phyloP scores from a whole-genome alignment of 2,329 filamentous ascomycete genomes.

The Thelonectria rubi region DNA sequence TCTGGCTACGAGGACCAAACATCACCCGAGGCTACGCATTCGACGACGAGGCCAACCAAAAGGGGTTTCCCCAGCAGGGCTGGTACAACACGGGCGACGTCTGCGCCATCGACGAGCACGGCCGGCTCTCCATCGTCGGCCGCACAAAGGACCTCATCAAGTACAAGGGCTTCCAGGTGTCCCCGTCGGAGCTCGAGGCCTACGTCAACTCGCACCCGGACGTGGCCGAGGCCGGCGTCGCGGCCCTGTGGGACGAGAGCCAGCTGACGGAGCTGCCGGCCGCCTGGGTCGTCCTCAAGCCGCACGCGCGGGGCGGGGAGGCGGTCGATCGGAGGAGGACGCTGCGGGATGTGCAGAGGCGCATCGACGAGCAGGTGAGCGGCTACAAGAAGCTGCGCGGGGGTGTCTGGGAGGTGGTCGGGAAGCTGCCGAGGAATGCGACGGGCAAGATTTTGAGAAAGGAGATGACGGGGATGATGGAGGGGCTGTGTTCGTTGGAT shows the following conservation, averaged over 20 bases:
- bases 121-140: constrained; percentile 48
- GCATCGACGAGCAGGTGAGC: constrained; percentile 49
- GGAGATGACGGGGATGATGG: constrained; percentile 44
- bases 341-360: constrained; percentile 44
- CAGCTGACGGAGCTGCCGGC: constrained; percentile 51
- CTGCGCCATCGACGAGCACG: constrained; percentile 47
- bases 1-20: constrained; percentile 56
- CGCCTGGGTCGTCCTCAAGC: constrained; percentile 50
- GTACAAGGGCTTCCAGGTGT: constrained; percentile 54
- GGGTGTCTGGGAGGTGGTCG: constrained; percentile 46
- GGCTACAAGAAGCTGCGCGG: constrained; percentile 54
- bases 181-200: constrained; percentile 49
- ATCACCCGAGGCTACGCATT: constrained; percentile 54
- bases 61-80: constrained; percentile 48
- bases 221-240: constrained; percentile 49
- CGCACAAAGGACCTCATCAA: constrained; percentile 54
- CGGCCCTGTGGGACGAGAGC: constrained; percentile 48
- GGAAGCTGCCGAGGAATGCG: constrained; percentile 47
- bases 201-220: constrained; percentile 49
- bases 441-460: constrained; percentile 51
- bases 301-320: constrained; percentile 25
- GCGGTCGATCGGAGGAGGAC: constrained; percentile 26
- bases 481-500: constrained; percentile 45
- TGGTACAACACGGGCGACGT: constrained; percentile 60
- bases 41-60: constrained; percentile 49